Evolutionary conservation across 768 basidiomycete genomes (phyloP).

Genomic region (Agaricus blazei): DNA sequence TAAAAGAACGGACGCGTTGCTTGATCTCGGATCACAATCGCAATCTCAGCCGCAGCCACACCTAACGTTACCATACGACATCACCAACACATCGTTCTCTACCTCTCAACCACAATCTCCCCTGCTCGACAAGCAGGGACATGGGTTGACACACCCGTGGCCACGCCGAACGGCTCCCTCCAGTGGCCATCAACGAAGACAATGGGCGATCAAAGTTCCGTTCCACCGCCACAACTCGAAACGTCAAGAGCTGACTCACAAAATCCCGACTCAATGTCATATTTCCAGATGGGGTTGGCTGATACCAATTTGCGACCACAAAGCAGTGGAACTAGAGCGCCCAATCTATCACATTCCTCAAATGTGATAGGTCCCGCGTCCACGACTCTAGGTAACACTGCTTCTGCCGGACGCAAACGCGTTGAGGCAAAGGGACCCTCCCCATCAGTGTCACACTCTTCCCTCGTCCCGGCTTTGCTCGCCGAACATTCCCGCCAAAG

Average conservation of each 20-base stretch:
- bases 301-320: background rate
- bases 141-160: conserved; percentile 45
- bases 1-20: conserved; percentile 14
- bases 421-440: background rate
- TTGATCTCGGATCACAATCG: conserved; percentile 3
- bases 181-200: conserved; percentile 26
- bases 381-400: background rate
- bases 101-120: conserved; percentile 1
- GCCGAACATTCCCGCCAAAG: conserved; percentile 1
- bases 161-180: conserved; percentile 52
- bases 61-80: background rate
- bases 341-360: background rate
- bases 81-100: background rate
- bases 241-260: conserved; percentile 8
- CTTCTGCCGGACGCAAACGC: background rate
- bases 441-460: background rate
- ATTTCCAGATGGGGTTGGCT: conserved; percentile 31
- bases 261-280: conserved; percentile 24
- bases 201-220: conserved; percentile 21
- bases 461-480: background rate
- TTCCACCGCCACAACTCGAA: conserved; percentile 34
- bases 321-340: background rate
- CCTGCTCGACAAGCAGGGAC: conserved; percentile 41
- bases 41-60: background rate
- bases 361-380: background rate